Percentiles rank a stretch among this genome's conserved stretches.
phyloP scores from a whole-genome alignment of 352 stramenopile species.

The Phytophthora pisi region DNA sequence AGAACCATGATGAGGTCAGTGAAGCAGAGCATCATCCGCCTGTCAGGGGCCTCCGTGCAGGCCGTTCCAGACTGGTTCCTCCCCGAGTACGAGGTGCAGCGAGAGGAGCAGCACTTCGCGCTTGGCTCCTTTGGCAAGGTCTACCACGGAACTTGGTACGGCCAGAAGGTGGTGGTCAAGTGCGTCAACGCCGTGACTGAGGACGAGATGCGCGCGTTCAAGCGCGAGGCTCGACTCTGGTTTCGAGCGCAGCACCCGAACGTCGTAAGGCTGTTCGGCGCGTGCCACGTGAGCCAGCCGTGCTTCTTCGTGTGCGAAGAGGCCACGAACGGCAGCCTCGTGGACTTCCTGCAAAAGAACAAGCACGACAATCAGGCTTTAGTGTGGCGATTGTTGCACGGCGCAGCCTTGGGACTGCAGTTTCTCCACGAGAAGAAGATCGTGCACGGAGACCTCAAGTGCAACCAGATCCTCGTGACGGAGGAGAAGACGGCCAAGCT shows the following conservation, averaged over 20 bases:
- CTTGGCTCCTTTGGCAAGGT: conserved; percentile 24
- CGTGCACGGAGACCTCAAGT: conserved; percentile 28
- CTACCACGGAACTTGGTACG: conserved; percentile 20
- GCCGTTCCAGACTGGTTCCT: conserved; percentile 23
- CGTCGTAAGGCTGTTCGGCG: conserved; percentile 18
- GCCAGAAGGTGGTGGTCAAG: conserved; percentile 28
- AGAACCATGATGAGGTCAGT: neutral
- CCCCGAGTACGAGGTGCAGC: conserved; percentile 13
- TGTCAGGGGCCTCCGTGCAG: conserved; percentile 1
- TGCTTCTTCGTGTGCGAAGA: conserved; percentile 30
- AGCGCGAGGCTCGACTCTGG: conserved; percentile 23
- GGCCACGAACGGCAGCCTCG: conserved; percentile 5
- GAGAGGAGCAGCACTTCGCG: conserved; percentile 13
- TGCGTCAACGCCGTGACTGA: conserved; percentile 13
- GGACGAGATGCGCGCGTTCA: conserved; percentile 25
- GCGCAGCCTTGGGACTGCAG: conserved; percentile 22
- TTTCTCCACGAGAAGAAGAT: conserved; percentile 23
- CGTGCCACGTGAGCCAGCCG: conserved; percentile 11
- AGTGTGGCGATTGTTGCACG: conserved; percentile 24
- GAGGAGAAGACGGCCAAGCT: conserved; percentile 20
- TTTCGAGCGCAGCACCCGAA: conserved; percentile 12
- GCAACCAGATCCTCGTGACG: conserved; percentile 29
- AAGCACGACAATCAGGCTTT: neutral
- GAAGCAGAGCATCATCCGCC: neutral
- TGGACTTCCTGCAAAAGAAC: neutral